These are phyloP conservation scores for Ecytonucleospora hepatopenaei DNA, from an alignment of 371 early-diverging fungal genomes.

Conservation along the genomic window DNA sequence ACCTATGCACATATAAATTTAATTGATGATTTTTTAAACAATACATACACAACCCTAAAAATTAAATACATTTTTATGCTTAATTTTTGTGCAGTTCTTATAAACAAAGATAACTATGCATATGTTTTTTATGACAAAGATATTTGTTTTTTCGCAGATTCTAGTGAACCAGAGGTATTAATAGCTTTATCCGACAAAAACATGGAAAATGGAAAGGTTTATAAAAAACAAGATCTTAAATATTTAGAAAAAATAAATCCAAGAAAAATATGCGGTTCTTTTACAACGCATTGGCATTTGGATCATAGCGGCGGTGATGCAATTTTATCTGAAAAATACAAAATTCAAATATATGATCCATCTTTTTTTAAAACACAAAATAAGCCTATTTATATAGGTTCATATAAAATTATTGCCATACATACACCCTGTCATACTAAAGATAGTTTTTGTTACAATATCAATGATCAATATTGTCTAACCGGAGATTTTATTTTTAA, in stretches of 20 bases:
- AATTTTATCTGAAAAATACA: constrained; percentile 20
- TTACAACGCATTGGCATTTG: constrained; percentile 54
- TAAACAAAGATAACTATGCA: constrained; percentile 37
- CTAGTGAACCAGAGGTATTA: constrained; percentile 19
- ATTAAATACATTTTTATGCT: not conserved
- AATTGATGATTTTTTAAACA: not conserved
- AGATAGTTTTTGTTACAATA: constrained; percentile 41
- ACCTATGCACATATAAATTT: not conserved
- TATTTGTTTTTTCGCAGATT: constrained; percentile 34
- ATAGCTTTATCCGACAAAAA: constrained; percentile 10
- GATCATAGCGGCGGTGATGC: constrained; percentile 52
- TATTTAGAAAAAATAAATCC: not conserved
- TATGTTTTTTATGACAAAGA: constrained; percentile 37
- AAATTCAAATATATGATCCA: no score
- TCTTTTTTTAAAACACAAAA: constrained; percentile 23
- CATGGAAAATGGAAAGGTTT: constrained; percentile 16
- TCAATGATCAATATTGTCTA: constrained; percentile 31
- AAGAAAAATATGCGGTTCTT: constrained; percentile 26
- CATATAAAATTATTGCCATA: constrained; percentile 29
- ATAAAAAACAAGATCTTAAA: constrained; percentile 19
- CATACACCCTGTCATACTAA: constrained; percentile 53
- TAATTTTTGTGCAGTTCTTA: constrained; percentile 18
- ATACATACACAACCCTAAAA: not conserved
- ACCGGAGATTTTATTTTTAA: constrained; percentile 55
- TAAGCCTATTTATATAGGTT: constrained; percentile 6